Percentiles rank a stretch among this genome's conserved stretches.
Conservation (phyloP, 257 asterid species). For the Nicotiana otophora region DNA sequence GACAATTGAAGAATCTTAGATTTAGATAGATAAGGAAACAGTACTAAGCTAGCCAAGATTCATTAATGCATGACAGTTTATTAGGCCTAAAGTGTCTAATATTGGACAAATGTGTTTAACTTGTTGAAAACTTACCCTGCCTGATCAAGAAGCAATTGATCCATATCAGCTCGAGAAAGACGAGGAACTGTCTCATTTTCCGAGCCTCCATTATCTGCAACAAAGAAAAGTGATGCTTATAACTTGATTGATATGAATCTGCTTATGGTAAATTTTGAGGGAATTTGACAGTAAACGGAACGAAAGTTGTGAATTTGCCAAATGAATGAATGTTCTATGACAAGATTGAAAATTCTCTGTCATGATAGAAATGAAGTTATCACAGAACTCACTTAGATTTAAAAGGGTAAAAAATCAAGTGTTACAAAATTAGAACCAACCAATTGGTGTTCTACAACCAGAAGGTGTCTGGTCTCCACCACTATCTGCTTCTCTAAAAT, state of each 20-base stretch:
- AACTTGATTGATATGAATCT: background rate
- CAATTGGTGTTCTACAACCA: conserved; percentile 29
- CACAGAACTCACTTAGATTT: background rate
- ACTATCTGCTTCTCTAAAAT: conserved; percentile 26
- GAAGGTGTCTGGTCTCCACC: conserved; percentile 18
- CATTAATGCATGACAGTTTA: background rate
- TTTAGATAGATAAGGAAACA: background rate
- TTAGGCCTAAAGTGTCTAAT: background rate
- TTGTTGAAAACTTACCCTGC: conserved; percentile 51
- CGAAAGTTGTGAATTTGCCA: background rate
- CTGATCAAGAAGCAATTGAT: conserved; percentile 69
- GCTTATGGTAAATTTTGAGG: background rate
- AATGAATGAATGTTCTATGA: background rate
- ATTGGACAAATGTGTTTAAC: background rate
- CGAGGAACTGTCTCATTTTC: conserved; percentile 58
- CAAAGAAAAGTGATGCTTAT: background rate
- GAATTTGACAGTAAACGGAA: background rate
- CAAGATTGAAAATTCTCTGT: background rate
- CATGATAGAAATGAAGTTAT: background rate
- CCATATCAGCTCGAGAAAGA: conserved; percentile 65
- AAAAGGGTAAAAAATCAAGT: background rate
- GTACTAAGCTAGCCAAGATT: background rate
- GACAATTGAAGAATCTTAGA: too few species aligned
- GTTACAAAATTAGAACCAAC: conserved; percentile 4
- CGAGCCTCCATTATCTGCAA: conserved; percentile 49